A percentile compares a stretch with the other conserved stretches of the same genome.
phyloP scores from a whole-genome alignment of 164 flowering plant species.

The Malania oleifera region DNA sequence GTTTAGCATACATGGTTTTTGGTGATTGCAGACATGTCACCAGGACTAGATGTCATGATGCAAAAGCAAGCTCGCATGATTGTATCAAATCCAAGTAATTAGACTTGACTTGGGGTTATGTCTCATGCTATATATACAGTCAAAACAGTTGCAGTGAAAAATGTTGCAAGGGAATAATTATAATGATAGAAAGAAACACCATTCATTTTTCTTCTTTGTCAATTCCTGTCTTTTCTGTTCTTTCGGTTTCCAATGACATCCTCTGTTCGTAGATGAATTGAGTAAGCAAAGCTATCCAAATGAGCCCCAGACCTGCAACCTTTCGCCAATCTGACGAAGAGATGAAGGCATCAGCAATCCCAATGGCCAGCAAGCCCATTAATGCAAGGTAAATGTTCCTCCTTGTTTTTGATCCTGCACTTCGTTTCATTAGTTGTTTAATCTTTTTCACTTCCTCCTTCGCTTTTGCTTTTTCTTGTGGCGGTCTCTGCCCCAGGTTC shows the following conservation, averaged over 20 bases:
- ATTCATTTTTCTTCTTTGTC: not conserved
- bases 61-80: not conserved
- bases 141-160: not conserved
- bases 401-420: not conserved
- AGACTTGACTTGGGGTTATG: not conserved
- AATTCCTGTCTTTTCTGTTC: not conserved
- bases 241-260: not conserved
- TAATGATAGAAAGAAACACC: not conserved
- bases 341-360: not conserved
- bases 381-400: not conserved
- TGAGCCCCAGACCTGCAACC: not conserved
- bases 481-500: not conserved
- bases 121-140: not conserved
- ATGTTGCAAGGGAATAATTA: too few relatives aligned
- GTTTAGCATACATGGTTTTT: not conserved
- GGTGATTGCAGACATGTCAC: not conserved
- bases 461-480: not conserved
- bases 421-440: not conserved
- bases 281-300: conserved; percentile 1
- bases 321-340: not conserved
- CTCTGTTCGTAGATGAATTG: not conserved
- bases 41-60: not conserved
- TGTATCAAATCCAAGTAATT: not conserved
- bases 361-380: not conserved
- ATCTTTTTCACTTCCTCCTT: not conserved